These are phyloP conservation scores for Stemphylium vesicarium DNA, from an alignment of 2,329 filamentous ascomycete genomes.

Conservation along the genomic window DNA sequence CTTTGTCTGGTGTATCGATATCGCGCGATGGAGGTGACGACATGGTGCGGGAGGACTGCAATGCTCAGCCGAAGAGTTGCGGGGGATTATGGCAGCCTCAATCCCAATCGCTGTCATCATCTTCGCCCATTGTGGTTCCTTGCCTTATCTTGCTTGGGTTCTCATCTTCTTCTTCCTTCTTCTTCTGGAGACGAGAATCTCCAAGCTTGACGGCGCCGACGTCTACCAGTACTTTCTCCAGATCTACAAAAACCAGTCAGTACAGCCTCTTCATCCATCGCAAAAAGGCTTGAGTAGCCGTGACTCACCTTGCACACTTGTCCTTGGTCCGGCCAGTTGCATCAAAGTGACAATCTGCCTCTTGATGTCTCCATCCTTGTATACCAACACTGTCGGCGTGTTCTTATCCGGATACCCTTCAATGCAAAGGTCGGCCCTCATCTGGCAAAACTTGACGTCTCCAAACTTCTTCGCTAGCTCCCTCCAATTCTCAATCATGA, in stretches of 20 bases:
- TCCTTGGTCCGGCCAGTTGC: constrained; percentile 69
- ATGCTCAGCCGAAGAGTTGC: not conserved
- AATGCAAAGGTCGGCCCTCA: constrained; percentile 88
- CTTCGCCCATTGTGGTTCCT: constrained; percentile 44
- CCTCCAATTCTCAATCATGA: constrained; percentile 85
- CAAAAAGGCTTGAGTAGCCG: not conserved
- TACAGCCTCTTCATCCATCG: not conserved
- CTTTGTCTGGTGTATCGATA: not conserved
- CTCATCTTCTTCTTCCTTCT: constrained; percentile 61
- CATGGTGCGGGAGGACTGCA: not conserved
- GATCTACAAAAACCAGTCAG: constrained; percentile 54
- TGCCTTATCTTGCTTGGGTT: constrained; percentile 59
- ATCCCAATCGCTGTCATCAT: constrained; percentile 68
- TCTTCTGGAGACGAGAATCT: constrained; percentile 75
- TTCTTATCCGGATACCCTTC: constrained; percentile 96
- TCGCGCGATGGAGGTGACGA: not conserved
- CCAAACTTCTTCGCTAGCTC: constrained; percentile 84
- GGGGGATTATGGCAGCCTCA: constrained; percentile 37
- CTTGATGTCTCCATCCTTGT: constrained; percentile 89
- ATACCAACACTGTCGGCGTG: constrained; percentile 91
- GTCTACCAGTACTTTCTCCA: constrained; percentile 82
- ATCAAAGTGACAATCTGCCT: constrained; percentile 90
- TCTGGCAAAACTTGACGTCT: constrained; percentile 97
- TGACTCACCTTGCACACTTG: constrained; percentile 20
- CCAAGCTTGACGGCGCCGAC: constrained; percentile 79